These are phyloP conservation scores for Suillus placidus DNA, from an alignment of 768 basidiomycete genomes.

Conservation along the genomic window DNA sequence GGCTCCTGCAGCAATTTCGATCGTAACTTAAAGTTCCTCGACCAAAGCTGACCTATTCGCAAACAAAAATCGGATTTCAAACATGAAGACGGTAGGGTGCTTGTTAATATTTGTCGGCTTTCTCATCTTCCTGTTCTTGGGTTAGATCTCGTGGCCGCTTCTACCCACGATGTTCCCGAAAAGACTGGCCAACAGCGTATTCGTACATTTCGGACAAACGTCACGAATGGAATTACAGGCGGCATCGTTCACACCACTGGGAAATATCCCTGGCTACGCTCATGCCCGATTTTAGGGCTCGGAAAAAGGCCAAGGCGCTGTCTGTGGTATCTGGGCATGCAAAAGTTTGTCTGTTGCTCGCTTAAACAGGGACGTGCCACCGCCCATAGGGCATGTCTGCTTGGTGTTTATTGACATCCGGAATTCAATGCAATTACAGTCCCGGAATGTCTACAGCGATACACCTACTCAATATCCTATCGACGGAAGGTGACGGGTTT, in stretches of 20 bases:
- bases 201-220: conserved; percentile 84
- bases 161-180: conserved; percentile 67
- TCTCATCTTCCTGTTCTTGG: conserved; percentile 84
- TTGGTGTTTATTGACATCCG: conserved; percentile 98
- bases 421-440: conserved; percentile 91
- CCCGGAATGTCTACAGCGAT: conserved; percentile 94
- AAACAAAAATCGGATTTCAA: conserved; percentile 94
- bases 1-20: conserved; percentile 84
- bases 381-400: conserved; percentile 85
- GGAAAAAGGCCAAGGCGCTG: conserved; percentile 76
- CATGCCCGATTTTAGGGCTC: conserved; percentile 76
- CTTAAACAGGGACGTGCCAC: conserved; percentile 75
- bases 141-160: conserved; percentile 85
- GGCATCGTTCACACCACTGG: conserved; percentile 95
- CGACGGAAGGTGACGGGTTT: conserved; percentile 99
- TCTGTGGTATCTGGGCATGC: conserved; percentile 95
- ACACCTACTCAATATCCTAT: conserved; percentile 81
- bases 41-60: conserved; percentile 68
- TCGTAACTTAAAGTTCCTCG: conserved; percentile 87
- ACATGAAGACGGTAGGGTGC: conserved; percentile 42
- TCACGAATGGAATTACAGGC: conserved; percentile 91
- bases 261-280: conserved; percentile 80
- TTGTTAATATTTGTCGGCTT: conserved; percentile 86
- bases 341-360: conserved; percentile 57
- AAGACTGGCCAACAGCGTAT: conserved; percentile 89